A percentile compares a stretch with the other conserved stretches of the same genome.
Conservation (phyloP, 345 rosid genomes). For the Salix arbutifolia region DNA sequence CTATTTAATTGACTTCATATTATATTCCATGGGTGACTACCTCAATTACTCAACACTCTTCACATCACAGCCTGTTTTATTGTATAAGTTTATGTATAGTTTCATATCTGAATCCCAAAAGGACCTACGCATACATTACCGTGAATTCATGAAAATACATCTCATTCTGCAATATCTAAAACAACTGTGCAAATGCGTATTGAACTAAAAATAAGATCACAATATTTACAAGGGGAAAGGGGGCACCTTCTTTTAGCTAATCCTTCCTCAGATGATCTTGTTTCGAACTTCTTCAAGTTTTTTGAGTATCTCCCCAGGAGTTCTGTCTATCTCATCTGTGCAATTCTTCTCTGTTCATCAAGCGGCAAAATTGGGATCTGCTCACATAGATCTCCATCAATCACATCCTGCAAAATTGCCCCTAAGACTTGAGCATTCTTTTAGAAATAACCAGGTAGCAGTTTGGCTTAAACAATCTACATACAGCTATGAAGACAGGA, state of each 20-base stretch:
- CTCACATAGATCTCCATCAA: constrained; percentile 95
- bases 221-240: not conserved
- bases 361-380: constrained; percentile 83
- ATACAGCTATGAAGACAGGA: not conserved
- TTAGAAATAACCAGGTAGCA: not conserved
- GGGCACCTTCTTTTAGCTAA: constrained; percentile 2
- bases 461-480: not conserved
- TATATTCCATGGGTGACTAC: not conserved
- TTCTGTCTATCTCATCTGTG: constrained; percentile 87
- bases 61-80: not conserved
- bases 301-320: constrained; percentile 91
- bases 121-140: not conserved
- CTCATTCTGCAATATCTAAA: not conserved
- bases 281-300: constrained; percentile 90
- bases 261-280: constrained; percentile 51
- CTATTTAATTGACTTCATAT: not conserved
- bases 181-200: not conserved
- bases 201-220: not conserved
- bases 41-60: not conserved
- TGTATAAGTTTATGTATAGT: not conserved
- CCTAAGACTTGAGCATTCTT: constrained; percentile 7
- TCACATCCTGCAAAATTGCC: constrained; percentile 69
- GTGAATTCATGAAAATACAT: not conserved
- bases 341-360: constrained; percentile 83
- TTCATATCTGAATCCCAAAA: not conserved